Evolutionary conservation across 148 eudicot species (phyloP).

Genomic region (Suaeda aralocaspica): DNA sequence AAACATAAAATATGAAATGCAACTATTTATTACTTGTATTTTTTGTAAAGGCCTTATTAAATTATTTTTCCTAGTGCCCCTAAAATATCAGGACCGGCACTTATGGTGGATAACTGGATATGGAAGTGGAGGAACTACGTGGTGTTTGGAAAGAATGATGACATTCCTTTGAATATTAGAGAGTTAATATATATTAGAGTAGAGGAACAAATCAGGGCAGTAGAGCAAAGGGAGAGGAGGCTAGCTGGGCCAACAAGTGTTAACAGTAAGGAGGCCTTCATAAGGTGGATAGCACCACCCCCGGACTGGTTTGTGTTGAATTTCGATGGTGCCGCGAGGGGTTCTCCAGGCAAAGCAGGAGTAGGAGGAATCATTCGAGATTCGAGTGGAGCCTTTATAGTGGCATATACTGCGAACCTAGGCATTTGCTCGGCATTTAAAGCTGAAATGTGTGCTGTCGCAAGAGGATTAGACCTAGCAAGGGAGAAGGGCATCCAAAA

Average conservation of each 20-base stretch:
- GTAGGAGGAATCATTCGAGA: not conserved
- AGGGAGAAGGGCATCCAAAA: not conserved
- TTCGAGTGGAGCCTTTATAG: not conserved
- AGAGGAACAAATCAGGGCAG: not conserved
- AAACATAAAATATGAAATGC: too few relatives aligned
- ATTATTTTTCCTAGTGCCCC: too few relatives aligned
- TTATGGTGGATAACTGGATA: too few relatives aligned
- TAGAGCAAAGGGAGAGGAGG: not conserved
- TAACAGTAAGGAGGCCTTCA: too few relatives aligned
- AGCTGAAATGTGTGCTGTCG: not conserved
- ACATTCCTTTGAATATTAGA: not conserved
- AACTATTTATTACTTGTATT: too few relatives aligned
- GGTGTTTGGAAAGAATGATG: not conserved
- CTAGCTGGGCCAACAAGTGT: not conserved
- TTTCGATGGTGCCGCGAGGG: not conserved
- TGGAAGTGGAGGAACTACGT: not conserved
- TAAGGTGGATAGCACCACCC: too few relatives aligned
- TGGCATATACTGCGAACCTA: not conserved
- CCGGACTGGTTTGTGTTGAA: not conserved
- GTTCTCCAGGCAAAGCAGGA: not conserved
- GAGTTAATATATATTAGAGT: not conserved
- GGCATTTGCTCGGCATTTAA: not conserved
- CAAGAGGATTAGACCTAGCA: not conserved
- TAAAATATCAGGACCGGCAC: too few relatives aligned
- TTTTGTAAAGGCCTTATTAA: too few relatives aligned